phyloP scores from a whole-genome alignment of 345 rosid genomes.

The Linum lewisii region DNA sequence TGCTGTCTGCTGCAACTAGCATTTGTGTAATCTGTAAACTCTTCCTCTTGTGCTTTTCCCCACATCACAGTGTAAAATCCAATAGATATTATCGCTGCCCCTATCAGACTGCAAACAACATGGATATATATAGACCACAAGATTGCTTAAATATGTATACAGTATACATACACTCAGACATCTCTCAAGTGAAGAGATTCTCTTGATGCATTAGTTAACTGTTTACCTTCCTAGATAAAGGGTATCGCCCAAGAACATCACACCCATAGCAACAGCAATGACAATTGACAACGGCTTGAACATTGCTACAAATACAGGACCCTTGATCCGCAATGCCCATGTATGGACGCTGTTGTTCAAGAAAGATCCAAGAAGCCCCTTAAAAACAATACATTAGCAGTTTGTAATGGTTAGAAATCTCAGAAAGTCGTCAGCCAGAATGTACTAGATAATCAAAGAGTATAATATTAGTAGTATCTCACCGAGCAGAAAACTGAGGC shows the following conservation, averaged over 20 bases:
- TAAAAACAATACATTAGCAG: background rate
- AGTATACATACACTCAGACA: too few species aligned
- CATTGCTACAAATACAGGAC: constrained; percentile 6
- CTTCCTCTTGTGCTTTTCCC: constrained; percentile 6
- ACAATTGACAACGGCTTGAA: constrained; percentile 6
- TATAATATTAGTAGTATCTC: background rate
- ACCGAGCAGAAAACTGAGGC: background rate
- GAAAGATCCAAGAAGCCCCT: background rate
- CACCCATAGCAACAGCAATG: constrained; percentile 8
- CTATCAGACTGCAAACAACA: constrained; percentile 3
- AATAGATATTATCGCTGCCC: background rate
- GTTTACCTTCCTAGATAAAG: constrained; percentile 5
- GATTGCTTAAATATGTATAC: too few species aligned
- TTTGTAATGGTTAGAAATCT: too few species aligned
- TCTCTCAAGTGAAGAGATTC: background rate
- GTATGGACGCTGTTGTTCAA: background rate
- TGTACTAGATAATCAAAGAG: too few species aligned
- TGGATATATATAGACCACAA: background rate
- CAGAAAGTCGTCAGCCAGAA: background rate
- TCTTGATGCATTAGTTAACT: background rate
- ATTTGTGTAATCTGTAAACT: background rate
- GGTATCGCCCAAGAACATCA: background rate
- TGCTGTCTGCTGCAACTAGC: background rate
- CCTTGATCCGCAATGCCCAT: constrained; percentile 2
- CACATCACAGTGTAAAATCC: constrained; percentile 6